A percentile compares a stretch with the other conserved stretches of the same genome.
Evolutionary conservation across 768 basidiomycete species (phyloP).

Genomic region (Tulasnella sp.): DNA sequence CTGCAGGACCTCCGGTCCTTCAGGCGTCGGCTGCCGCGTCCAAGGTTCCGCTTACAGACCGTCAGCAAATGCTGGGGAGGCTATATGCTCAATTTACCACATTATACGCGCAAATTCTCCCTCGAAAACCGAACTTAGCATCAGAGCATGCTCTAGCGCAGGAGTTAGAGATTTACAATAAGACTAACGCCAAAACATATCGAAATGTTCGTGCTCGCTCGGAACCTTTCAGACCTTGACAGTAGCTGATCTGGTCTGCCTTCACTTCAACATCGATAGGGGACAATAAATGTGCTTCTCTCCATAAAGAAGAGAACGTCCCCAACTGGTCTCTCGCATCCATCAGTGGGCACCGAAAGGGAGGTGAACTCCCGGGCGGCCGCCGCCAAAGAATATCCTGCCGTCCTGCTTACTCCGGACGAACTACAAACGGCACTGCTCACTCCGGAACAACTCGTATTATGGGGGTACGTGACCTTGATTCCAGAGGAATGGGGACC

Average conservation of each 20-base stretch:
- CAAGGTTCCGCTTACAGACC: slow-evolving; percentile 56
- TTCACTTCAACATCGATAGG: slow-evolving; percentile 25
- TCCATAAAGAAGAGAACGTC: slow-evolving; percentile 39
- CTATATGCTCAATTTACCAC: slow-evolving; percentile 61
- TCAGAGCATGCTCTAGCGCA: slow-evolving; percentile 70
- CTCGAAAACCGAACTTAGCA: slow-evolving; percentile 48
- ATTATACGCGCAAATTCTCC: slow-evolving; percentile 49
- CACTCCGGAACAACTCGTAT: slow-evolving; percentile 41
- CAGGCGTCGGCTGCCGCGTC: slow-evolving; percentile 27
- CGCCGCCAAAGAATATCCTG: slow-evolving; percentile 40
- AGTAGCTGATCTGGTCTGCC: neutral
- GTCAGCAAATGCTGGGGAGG: slow-evolving; percentile 64
- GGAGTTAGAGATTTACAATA: slow-evolving; percentile 67
- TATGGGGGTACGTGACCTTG: slow-evolving; percentile 60
- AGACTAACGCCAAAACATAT: slow-evolving; percentile 67
- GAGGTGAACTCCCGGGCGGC: slow-evolving; percentile 47
- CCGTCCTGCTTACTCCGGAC: slow-evolving; percentile 38
- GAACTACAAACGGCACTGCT: slow-evolving; percentile 48
- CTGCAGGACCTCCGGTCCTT: slow-evolving; percentile 15
- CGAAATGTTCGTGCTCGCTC: slow-evolving; percentile 48
- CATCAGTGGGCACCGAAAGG: slow-evolving; percentile 67
- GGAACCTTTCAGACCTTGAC: neutral
- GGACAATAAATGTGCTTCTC: slow-evolving; percentile 41
- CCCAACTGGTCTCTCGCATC: slow-evolving; percentile 49
- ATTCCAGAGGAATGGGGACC: slow-evolving; percentile 43